Evolutionary conservation across 169 alveolate genomes (phyloP).

Genomic region (Plasmodium vinckei): DNA sequence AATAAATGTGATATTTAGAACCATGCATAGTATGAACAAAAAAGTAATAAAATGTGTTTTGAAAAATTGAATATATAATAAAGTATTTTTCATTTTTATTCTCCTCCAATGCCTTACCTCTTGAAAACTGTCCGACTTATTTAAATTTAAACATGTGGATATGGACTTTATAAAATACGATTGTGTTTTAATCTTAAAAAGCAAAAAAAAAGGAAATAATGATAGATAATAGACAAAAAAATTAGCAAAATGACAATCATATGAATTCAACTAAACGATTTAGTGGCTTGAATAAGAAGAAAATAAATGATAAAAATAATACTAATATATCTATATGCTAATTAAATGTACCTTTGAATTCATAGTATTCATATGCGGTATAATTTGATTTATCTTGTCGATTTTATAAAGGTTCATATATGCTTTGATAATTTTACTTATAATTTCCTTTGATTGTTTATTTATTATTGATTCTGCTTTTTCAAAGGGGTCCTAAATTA

Average conservation of each 20-base stretch:
- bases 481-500: constrained; percentile 51
- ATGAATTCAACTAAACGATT: neutral
- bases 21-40: neutral
- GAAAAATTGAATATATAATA: too few species aligned
- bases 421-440: constrained; percentile 65
- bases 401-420: constrained; percentile 59
- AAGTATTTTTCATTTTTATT: too few species aligned
- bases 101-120: constrained; percentile 5
- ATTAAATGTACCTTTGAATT: constrained; percentile 38
- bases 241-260: neutral
- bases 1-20: too few species aligned
- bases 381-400: constrained; percentile 52
- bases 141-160: constrained; percentile 64
- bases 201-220: neutral
- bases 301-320: neutral
- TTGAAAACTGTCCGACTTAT: constrained; percentile 59
- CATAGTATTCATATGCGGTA: constrained; percentile 69
- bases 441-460: constrained; percentile 72
- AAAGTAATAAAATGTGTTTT: neutral
- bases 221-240: neutral
- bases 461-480: constrained; percentile 71
- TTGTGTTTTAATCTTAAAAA: constrained; percentile 57
- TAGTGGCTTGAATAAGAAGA: neutral
- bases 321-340: neutral
- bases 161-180: constrained; percentile 60